phyloP scores from a whole-genome alignment of 345 rosid species.

The Citrus hindsii region DNA sequence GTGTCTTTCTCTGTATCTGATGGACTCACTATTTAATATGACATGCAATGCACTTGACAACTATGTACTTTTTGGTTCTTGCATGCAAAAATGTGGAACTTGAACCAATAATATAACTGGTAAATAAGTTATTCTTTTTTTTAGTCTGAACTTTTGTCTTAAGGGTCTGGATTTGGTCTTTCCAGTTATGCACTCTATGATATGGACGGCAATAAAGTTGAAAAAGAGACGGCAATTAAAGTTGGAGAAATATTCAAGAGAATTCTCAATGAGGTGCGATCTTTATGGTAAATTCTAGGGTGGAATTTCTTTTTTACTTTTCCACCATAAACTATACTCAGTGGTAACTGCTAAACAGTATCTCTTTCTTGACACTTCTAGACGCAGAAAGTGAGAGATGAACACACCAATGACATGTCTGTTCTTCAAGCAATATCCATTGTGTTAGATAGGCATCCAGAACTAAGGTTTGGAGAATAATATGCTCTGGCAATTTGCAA shows the following conservation, averaged over 20 bases:
- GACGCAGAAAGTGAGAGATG: slow-evolving; percentile 83
- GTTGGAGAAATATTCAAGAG: slow-evolving; percentile 76
- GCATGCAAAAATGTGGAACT: not conserved
- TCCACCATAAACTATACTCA: not conserved
- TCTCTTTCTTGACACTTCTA: slow-evolving; percentile 25
- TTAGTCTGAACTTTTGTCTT: slow-evolving; percentile 12
- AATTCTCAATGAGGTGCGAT: slow-evolving; percentile 71
- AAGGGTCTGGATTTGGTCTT: slow-evolving; percentile 20
- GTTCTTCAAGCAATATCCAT: slow-evolving; percentile 75
- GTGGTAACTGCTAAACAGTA: not conserved
- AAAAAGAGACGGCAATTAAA: slow-evolving; percentile 57
- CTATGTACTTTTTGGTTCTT: not conserved
- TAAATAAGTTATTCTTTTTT: not conserved
- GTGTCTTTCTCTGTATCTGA: slow-evolving; percentile 3
- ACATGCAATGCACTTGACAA: not conserved
- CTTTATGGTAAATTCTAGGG: slow-evolving; percentile 1
- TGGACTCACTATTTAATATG: not conserved
- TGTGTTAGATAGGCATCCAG: slow-evolving; percentile 72
- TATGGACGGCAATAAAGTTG: slow-evolving; percentile 58
- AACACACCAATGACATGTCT: slow-evolving; percentile 68
- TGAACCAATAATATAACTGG: not conserved
- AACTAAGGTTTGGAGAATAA: slow-evolving; percentile 50
- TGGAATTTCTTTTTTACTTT: not conserved
- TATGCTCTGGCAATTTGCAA: not conserved
- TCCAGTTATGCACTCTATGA: slow-evolving; percentile 68